Conservation (phyloP, 2,329 filamentous ascomycete species). For the Hymenotorrendiella dingleyae region DNA sequence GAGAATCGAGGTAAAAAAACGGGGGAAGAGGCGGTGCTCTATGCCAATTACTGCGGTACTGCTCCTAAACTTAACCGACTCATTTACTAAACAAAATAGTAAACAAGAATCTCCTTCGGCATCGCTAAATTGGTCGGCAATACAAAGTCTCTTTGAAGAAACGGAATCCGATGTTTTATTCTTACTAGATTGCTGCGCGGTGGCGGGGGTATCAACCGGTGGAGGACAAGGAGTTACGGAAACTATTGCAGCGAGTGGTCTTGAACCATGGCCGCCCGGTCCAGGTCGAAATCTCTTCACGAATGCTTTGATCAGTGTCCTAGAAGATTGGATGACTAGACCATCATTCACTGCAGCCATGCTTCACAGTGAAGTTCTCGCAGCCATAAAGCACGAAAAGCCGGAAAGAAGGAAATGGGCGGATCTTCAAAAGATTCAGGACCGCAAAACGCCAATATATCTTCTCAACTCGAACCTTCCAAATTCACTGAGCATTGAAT, state of each 20-base stretch:
- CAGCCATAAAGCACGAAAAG: constrained; percentile 5
- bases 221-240: constrained; percentile 10
- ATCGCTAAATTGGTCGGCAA: constrained; percentile 7
- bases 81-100: constrained; percentile 4
- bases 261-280: constrained; percentile 12
- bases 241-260: constrained; percentile 18
- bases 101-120: constrained; percentile 6
- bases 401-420: constrained; percentile 5
- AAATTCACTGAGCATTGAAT: constrained; percentile 6
- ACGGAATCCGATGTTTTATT: constrained; percentile 9
- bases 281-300: constrained; percentile 16
- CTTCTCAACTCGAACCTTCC: constrained; percentile 4
- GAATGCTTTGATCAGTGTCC: constrained; percentile 16
- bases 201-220: not conserved
- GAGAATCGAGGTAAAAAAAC: too few species aligned
- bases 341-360: constrained; percentile 18
- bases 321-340: constrained; percentile 17
- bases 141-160: constrained; percentile 8
- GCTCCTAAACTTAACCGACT: not conserved
- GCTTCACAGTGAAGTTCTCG: constrained; percentile 20
- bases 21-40: too few species aligned
- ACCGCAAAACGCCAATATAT: constrained; percentile 9
- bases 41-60: too few species aligned
- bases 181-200: constrained; percentile 9
- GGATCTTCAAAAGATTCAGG: constrained; percentile 3